These are phyloP conservation scores for Ustilago esculenta DNA, from an alignment of 1,284 basidiomycete genomes.

Conservation along the genomic window DNA sequence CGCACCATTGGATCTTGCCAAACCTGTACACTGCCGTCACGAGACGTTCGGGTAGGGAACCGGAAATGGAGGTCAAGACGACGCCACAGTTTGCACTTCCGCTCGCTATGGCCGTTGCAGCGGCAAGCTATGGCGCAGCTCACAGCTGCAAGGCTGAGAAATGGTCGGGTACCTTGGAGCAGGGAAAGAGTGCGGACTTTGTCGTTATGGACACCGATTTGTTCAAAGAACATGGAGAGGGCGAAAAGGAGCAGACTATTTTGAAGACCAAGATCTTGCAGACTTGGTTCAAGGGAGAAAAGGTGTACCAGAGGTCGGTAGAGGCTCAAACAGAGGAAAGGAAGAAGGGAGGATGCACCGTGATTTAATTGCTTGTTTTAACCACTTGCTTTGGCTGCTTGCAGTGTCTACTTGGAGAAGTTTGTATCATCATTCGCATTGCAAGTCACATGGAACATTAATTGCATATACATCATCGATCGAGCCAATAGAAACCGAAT, in stretches of 20 bases:
- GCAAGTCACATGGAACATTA: neutral
- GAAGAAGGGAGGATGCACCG: too few species aligned
- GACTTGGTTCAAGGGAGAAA: slow-evolving; percentile 38
- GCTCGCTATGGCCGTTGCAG: slow-evolving; percentile 35
- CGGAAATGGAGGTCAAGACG: slow-evolving; percentile 18
- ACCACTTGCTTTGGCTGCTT: neutral
- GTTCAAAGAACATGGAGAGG: slow-evolving; percentile 27
- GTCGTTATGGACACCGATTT: slow-evolving; percentile 46
- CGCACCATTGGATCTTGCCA: slow-evolving; percentile 38
- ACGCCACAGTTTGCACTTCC: slow-evolving; percentile 49
- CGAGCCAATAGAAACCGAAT: too few species aligned
- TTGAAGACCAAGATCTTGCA: slow-evolving; percentile 40
- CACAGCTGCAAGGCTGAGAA: slow-evolving; percentile 43
- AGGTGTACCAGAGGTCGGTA: slow-evolving; percentile 22
- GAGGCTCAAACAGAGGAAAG: neutral
- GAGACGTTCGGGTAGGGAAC: slow-evolving; percentile 32
- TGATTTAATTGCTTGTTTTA: too few species aligned
- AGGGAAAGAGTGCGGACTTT: slow-evolving; percentile 47
- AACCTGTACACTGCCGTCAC: slow-evolving; percentile 47
- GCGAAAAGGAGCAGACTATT: slow-evolving; percentile 32
- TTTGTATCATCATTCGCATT: neutral
- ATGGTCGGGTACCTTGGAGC: slow-evolving; percentile 31
- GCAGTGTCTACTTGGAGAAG: neutral
- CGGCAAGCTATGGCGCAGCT: slow-evolving; percentile 42
- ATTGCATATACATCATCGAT: too few species aligned